Evolutionary conservation across 202 grass and related monocot species (phyloP).

Genomic region (Carex arenaria): DNA sequence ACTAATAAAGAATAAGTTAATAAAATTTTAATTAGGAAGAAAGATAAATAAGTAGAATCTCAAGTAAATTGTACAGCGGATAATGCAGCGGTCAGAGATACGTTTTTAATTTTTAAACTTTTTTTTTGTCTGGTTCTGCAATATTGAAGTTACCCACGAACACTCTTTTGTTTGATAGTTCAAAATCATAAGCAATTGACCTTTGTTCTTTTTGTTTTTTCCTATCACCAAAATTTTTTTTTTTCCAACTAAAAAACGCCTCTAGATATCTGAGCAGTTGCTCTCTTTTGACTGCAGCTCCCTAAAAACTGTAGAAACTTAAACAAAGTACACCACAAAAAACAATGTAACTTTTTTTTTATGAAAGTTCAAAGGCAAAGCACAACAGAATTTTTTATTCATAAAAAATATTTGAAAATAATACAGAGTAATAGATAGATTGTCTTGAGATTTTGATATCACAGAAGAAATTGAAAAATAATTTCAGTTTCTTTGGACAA

Average conservation of each 20-base stretch:
- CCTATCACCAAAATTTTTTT: background rate
- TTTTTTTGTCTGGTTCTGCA: background rate
- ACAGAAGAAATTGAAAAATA: too few species aligned
- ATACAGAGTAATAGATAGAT: too few species aligned
- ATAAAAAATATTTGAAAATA: too few species aligned
- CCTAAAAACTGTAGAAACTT: background rate
- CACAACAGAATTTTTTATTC: too few species aligned
- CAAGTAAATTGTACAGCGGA: too few species aligned
- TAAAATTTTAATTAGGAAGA: too few species aligned
- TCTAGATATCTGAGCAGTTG: background rate
- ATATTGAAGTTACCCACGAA: background rate
- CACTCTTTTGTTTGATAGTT: conserved; percentile 1
- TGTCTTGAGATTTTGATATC: too few species aligned
- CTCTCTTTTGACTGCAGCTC: conserved; percentile 2
- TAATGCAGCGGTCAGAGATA: background rate
- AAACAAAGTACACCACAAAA: background rate
- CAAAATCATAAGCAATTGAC: background rate
- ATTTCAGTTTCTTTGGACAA: too few species aligned
- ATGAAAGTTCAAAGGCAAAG: too few species aligned
- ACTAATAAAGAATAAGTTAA: too few species aligned
- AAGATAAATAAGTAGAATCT: too few species aligned
- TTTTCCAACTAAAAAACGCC: background rate
- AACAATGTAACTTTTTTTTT: too few species aligned
- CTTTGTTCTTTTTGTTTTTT: background rate
- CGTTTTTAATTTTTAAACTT: background rate